Evolutionary conservation across 176 grass and related monocot genomes (phyloP), one percentile per base, ranked within the genome.

Genomic region (Dactylis glomerata): DNA sequence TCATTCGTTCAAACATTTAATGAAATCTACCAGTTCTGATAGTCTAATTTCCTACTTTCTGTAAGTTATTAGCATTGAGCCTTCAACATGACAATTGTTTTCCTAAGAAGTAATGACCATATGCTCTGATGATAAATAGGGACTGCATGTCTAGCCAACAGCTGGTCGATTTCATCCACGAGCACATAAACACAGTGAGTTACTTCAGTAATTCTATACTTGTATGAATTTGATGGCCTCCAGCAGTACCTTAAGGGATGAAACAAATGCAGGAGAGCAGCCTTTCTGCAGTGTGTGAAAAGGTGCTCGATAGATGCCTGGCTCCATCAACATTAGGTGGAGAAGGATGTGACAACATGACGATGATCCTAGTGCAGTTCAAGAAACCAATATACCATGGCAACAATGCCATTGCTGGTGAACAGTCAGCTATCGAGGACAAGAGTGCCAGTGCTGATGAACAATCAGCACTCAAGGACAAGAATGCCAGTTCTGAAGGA

Each of bases 281-380:
- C 73, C 86, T 98, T 44, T 98, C 93, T 27, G 83, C 80, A 4
- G 83, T 95, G 51, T 95, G 93, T 61, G 96, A 95, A 81, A 95
- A 57, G 62, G 96, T 95, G 68, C 84, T 98, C 0, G 96, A 98
- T 73, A 92, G 87, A 87, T 98, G 93, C 69, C 79, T 95, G 83
- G 93, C 96, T 70, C 96, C 96, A 22, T 92, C 92, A 32, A 92
- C 92, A 12, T 78, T 88, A 62, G 79, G 89, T 23, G 91, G 95
- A 11, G 90, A 97, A 84, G 95, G 95, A 68, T 97, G 95, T 1
- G 92, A 97, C 52, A 97, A 95, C 85, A 97, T 97, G 95, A 97
- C 91, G 0, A 95, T 97, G 92, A 89, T 97, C 68, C 74, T 95
- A 59, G 92, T 95, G 41, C 91, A 95, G 84, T 97, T 97, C 76